A percentile compares a stretch with the other conserved stretches of the same genome.
These are phyloP conservation scores for Dictyostelium firmibasis DNA, from an alignment of 78 protist genomes.

Conservation along the genomic window DNA sequence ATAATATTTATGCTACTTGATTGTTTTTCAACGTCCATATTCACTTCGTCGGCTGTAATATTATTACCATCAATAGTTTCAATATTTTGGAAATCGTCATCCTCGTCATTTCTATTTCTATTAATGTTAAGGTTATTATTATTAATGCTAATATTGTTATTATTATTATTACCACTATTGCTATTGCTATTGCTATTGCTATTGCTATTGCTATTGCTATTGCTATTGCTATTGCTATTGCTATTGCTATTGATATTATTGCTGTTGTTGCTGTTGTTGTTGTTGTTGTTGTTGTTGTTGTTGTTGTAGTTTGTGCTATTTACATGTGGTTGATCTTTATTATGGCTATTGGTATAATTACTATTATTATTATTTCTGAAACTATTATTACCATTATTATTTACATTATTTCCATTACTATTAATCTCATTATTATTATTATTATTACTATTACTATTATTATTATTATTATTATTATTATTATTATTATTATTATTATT, in stretches of 20 bases:
- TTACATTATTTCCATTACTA: not conserved
- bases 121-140: not conserved
- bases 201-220: no score
- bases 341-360: not conserved
- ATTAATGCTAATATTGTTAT: no score
- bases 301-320: not conserved
- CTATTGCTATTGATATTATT: no score
- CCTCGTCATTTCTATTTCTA: not conserved
- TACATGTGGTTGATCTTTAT: not conserved
- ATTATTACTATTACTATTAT: not conserved
- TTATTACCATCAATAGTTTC: not conserved
- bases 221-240: not conserved
- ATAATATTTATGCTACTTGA: not conserved
- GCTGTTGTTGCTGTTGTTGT: not conserved
- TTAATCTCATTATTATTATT: not conserved
- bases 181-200: not conserved
- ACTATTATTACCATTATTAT: not conserved
- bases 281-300: not conserved
- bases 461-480: not conserved
- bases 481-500: not conserved
- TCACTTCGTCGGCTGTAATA: not conserved
- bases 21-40: not conserved
- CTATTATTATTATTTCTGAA: not conserved
- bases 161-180: not conserved
- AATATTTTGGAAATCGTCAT: not conserved